These are phyloP conservation scores for Tetradesmus obliquus DNA, from an alignment of 139 green algal species.

Conservation along the genomic window DNA sequence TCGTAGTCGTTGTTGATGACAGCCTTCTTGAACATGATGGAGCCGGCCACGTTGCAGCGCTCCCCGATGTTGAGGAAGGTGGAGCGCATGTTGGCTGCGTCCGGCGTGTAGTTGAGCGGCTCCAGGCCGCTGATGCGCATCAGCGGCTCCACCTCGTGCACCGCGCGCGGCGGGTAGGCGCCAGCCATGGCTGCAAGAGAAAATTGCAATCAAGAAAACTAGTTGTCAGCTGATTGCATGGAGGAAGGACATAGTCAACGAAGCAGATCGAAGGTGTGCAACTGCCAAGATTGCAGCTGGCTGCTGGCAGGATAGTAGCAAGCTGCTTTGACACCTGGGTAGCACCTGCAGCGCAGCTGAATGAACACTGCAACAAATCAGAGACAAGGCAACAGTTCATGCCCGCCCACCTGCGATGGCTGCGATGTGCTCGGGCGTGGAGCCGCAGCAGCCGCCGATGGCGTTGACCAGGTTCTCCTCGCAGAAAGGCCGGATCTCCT, in stretches of 20 bases:
- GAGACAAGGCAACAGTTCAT: too few relatives aligned
- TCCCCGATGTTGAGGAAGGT: slow-evolving; percentile 97
- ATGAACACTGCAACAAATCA: too few relatives aligned
- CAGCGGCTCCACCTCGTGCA: slow-evolving; percentile 69
- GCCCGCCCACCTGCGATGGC: slow-evolving; percentile 74
- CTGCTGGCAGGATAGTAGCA: too few relatives aligned
- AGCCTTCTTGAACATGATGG: slow-evolving; percentile 96
- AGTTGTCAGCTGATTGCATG: too few relatives aligned
- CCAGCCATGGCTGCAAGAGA: slow-evolving; percentile 69
- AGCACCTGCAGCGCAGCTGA: too few relatives aligned
- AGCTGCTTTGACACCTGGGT: too few relatives aligned
- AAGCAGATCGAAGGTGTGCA: too few relatives aligned
- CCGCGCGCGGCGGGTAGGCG: slow-evolving; percentile 76
- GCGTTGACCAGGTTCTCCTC: slow-evolving; percentile 92
- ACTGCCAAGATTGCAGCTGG: too few relatives aligned
- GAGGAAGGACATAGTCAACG: too few relatives aligned
- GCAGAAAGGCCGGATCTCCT: slow-evolving; percentile 95
- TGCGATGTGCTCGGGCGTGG: slow-evolving; percentile 91
- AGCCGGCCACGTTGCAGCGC: slow-evolving; percentile 98
- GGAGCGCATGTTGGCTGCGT: slow-evolving; percentile 75
- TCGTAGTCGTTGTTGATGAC: slow-evolving; percentile 95
- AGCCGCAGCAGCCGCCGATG: slow-evolving; percentile 97
- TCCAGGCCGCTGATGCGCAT: slow-evolving; percentile 96
- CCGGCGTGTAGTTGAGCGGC: slow-evolving; percentile 93
- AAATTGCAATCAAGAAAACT: too few relatives aligned